phyloP scores from a whole-genome alignment of 2,329 filamentous ascomycete species.

The Chaetomium olivaceum region DNA sequence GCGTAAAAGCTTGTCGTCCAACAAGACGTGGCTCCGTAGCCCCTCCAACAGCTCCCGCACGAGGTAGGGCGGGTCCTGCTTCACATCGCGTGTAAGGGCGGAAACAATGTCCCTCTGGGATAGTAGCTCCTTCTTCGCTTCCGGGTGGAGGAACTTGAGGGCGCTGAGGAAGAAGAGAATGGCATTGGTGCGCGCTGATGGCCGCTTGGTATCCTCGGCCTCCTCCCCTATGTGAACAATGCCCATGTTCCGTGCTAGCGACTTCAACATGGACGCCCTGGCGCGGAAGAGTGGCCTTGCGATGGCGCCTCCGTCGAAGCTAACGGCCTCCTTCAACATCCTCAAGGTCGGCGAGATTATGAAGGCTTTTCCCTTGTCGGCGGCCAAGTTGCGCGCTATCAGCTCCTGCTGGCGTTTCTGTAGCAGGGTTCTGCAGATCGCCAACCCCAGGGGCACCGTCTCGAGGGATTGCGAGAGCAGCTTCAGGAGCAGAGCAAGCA shows the following conservation, averaged over 20 bases:
- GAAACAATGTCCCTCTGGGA: conserved; percentile 71
- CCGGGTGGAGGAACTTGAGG: conserved; percentile 73
- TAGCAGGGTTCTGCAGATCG: conserved; percentile 78
- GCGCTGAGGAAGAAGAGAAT: conserved; percentile 78
- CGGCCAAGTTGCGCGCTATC: conserved; percentile 74
- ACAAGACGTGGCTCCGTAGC: conserved; percentile 69
- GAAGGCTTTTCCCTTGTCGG: conserved; percentile 80
- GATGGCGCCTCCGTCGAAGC: conserved; percentile 80
- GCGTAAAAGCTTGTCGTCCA: conserved; percentile 71
- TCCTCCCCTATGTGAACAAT: conserved; percentile 62
- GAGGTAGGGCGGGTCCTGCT: conserved; percentile 73
- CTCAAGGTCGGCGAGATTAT: conserved; percentile 86
- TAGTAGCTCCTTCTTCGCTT: conserved; percentile 80
- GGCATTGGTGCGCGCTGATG: conserved; percentile 80
- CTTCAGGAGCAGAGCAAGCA: conserved; percentile 78
- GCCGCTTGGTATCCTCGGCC: conserved; percentile 67
- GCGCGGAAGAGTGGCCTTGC: conserved; percentile 76
- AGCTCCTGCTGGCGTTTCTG: conserved; percentile 80
- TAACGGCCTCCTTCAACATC: conserved; percentile 80
- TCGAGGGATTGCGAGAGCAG: conserved; percentile 73
- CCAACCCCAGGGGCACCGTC: conserved; percentile 71
- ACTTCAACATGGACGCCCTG: conserved; percentile 76
- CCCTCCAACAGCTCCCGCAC: conserved; percentile 73
- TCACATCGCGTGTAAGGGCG: conserved; percentile 73
- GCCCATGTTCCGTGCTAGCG: conserved; percentile 76